Conservation (phyloP, 2,329 filamentous ascomycete genomes). For the Aspergillus pseudoglaucus region DNA sequence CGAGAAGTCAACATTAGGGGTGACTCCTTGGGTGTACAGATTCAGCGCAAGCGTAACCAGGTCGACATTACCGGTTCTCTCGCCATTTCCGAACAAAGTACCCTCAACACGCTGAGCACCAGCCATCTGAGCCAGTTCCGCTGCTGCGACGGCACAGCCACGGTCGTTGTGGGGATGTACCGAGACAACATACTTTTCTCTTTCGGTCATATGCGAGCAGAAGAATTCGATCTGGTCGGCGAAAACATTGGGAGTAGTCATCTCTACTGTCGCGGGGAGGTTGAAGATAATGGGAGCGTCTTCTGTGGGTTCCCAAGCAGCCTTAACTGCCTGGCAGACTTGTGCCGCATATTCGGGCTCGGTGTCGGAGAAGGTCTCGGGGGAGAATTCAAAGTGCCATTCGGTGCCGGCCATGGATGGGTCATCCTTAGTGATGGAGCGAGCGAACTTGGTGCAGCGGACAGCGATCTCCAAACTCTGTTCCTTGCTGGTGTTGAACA, state of each 20-base stretch:
- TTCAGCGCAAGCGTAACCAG: conserved; percentile 88
- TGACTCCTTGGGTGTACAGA: conserved; percentile 87
- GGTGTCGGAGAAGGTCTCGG: conserved; percentile 76
- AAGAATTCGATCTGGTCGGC: conserved; percentile 97
- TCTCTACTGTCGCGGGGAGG: conserved; percentile 89
- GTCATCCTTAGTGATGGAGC: conserved; percentile 81
- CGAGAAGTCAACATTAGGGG: conserved; percentile 82
- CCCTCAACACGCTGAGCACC: conserved; percentile 92
- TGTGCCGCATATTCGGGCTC: conserved; percentile 73
- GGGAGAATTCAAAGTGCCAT: conserved; percentile 46
- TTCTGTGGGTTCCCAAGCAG: conserved; percentile 75
- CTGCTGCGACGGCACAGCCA: conserved; percentile 80
- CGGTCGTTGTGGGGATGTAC: conserved; percentile 94
- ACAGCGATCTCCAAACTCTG: conserved; percentile 76
- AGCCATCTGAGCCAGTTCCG: conserved; percentile 92
- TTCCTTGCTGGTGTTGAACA: conserved; percentile 81
- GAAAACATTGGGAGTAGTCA: conserved; percentile 90
- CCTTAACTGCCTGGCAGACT: conserved; percentile 89
- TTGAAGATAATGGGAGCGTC: conserved; percentile 92
- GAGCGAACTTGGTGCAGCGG: conserved; percentile 76
- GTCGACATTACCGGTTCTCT: conserved; percentile 92
- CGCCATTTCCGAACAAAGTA: conserved; percentile 88
- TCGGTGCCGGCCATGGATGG: conserved; percentile 51
- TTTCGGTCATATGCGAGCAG: conserved; percentile 73
- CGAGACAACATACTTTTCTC: conserved; percentile 81